Conservation (phyloP, 495 filamentous ascomycete species). For the Lasiosphaeriaceae sp. region DNA sequence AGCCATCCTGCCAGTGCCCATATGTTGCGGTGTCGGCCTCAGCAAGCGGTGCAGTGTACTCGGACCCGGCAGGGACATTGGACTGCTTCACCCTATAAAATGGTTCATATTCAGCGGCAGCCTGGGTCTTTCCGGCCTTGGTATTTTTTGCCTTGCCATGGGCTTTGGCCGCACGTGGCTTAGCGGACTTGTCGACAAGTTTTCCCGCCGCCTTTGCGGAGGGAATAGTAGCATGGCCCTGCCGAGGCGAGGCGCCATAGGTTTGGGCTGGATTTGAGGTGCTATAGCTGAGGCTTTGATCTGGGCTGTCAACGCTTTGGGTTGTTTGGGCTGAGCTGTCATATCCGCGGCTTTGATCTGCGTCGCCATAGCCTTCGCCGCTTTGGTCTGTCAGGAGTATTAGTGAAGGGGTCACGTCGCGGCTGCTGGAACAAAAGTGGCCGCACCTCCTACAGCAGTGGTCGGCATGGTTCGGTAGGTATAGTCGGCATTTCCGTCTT, state of each 20-base stretch:
- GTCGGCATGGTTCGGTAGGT: background rate
- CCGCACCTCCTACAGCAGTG: background rate
- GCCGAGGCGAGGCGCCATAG: background rate
- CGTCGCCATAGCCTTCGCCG: too few species aligned
- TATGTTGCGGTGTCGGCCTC: slow-evolving; percentile 1
- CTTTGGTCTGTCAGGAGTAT: background rate
- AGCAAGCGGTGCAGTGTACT: background rate
- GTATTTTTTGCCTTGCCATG: slow-evolving; percentile 1
- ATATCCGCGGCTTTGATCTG: too few species aligned
- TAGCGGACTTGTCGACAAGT: background rate
- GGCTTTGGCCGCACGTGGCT: background rate
- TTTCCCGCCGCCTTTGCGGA: slow-evolving; percentile 6
- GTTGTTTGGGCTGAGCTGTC: too few species aligned
- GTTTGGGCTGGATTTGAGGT: background rate
- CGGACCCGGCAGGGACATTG: background rate
- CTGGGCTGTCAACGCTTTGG: too few species aligned
- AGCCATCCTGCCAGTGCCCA: background rate
- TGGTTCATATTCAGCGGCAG: too few species aligned
- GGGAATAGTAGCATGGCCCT: background rate
- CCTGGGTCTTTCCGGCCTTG: too few species aligned
- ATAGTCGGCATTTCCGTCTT: background rate
- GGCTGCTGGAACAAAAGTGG: background rate
- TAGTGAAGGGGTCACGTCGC: background rate
- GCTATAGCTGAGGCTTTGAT: too few species aligned
- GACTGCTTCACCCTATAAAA: background rate